phyloP scores from a whole-genome alignment of 148 eudicot genomes.

The Heliosperma pusillum region DNA sequence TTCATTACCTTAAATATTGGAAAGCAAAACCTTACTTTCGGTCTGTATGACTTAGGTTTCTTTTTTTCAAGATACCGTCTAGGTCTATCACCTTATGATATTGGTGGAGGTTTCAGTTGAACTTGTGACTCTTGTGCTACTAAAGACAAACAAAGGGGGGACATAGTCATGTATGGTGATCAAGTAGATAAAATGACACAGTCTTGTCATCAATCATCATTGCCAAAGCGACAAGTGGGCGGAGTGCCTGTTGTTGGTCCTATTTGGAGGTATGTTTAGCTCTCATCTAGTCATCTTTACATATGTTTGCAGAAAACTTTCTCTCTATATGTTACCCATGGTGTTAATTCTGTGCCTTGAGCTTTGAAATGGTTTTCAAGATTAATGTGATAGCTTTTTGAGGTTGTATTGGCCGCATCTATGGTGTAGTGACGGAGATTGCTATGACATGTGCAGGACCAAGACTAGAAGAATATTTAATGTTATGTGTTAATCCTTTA shows the following conservation, averaged over 20 bases:
- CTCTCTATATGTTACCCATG: not conserved
- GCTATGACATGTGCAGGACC: not conserved
- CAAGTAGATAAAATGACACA: not conserved
- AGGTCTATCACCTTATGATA: slow-evolving; percentile 33
- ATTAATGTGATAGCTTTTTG: not conserved
- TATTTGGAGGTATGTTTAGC: slow-evolving; percentile 21
- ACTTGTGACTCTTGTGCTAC: slow-evolving; percentile 31
- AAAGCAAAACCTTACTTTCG: not conserved
- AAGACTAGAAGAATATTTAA: not conserved
- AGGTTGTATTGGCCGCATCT: not conserved
- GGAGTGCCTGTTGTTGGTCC: slow-evolving; percentile 12
- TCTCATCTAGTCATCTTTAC: not conserved
- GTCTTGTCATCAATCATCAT: not conserved
- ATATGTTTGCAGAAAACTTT: not conserved
- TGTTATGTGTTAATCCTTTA: not conserved
- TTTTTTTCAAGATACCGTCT: slow-evolving; percentile 52
- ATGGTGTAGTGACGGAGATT: not conserved
- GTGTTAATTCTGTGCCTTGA: not conserved
- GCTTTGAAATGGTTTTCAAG: not conserved
- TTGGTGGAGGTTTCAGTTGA: slow-evolving; percentile 52
- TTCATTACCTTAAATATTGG: not conserved
- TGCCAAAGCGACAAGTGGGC: not conserved
- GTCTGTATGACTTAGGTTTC: not conserved
- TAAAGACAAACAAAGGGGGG: not conserved
- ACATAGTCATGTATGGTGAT: slow-evolving; percentile 32